phyloP scores from a whole-genome alignment of 164 flowering plant genomes.

The Stephania cephalantha region DNA sequence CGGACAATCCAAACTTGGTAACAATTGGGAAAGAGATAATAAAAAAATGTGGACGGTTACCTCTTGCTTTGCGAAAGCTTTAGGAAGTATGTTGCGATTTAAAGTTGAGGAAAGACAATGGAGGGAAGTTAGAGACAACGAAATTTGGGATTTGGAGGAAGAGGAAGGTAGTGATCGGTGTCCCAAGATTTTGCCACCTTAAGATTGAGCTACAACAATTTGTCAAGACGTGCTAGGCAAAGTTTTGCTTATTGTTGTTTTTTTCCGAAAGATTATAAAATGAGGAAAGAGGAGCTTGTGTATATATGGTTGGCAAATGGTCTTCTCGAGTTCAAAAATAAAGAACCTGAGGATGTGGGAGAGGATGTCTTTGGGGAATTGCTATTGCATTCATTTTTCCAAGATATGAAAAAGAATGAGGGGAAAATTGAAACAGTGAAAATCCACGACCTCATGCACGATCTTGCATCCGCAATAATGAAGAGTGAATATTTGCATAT shows the following conservation, averaged over 20 bases:
- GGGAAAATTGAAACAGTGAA: neutral
- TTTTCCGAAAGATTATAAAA: no score
- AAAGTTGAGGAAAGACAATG: neutral
- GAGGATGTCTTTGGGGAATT: slow-evolving; percentile 1
- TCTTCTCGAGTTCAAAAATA: no score
- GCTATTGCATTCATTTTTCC: slow-evolving; percentile 8
- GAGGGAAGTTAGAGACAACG: neutral
- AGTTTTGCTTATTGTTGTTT: neutral
- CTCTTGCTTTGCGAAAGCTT: no score
- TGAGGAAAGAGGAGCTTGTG: no score
- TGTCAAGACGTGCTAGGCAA: neutral
- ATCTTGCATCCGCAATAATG: slow-evolving; percentile 4
- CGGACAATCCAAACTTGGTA: no score
- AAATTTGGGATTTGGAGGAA: slow-evolving; percentile 1
- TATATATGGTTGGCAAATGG: no score
- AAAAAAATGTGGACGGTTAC: no score
- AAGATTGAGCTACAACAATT: slow-evolving; percentile 4
- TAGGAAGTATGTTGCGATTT: no score
- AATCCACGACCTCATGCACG: slow-evolving; percentile 14
- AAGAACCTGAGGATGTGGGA: neutral
- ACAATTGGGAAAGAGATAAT: no score
- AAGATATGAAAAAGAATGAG: slow-evolving; percentile 4
- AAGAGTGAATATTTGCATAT: slow-evolving; percentile 3
- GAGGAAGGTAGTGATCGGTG: no score
- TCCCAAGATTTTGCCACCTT: slow-evolving; percentile 5